Conservation (phyloP, 2,329 filamentous ascomycete genomes). For the Aspergillus udagawae region DNA sequence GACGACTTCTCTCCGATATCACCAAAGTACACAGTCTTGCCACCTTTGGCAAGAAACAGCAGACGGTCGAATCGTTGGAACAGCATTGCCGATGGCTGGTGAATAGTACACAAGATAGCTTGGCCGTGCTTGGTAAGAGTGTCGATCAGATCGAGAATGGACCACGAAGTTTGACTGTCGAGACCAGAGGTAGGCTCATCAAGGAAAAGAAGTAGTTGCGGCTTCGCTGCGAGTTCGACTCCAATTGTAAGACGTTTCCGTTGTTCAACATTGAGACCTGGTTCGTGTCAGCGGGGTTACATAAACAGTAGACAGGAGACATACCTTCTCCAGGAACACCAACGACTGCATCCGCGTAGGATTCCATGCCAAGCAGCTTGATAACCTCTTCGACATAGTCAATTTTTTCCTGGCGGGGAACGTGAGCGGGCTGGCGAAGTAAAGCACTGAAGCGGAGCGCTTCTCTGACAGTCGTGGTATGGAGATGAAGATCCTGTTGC, state of each 20-base stretch:
- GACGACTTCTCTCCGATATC: constrained; percentile 59
- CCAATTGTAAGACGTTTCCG: constrained; percentile 82
- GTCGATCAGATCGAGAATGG: constrained; percentile 80
- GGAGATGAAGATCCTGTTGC: constrained; percentile 84
- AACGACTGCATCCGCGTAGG: constrained; percentile 85
- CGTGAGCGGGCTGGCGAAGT: constrained; percentile 73
- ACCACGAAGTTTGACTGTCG: constrained; percentile 90
- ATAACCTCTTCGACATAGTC: constrained; percentile 89
- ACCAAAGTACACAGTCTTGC: constrained; percentile 66
- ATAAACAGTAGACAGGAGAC: neutral
- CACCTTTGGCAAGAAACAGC: constrained; percentile 61
- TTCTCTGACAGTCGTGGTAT: constrained; percentile 82
- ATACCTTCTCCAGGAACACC: constrained; percentile 81
- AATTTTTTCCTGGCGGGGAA: constrained; percentile 72
- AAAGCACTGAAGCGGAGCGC: constrained; percentile 81
- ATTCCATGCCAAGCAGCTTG: constrained; percentile 82
- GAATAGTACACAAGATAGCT: constrained; percentile 94
- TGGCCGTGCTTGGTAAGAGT: constrained; percentile 86
- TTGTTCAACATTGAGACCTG: constrained; percentile 58
- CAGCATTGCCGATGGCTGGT: constrained; percentile 92
- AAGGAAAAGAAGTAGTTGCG: constrained; percentile 81
- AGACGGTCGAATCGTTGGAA: constrained; percentile 78
- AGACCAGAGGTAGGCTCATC: constrained; percentile 95
- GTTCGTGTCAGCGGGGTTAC: constrained; percentile 2
- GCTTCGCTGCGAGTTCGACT: constrained; percentile 93